Evolutionary conservation across 2,329 filamentous ascomycete genomes (phyloP).

Genomic region (Xylaria sp.): DNA sequence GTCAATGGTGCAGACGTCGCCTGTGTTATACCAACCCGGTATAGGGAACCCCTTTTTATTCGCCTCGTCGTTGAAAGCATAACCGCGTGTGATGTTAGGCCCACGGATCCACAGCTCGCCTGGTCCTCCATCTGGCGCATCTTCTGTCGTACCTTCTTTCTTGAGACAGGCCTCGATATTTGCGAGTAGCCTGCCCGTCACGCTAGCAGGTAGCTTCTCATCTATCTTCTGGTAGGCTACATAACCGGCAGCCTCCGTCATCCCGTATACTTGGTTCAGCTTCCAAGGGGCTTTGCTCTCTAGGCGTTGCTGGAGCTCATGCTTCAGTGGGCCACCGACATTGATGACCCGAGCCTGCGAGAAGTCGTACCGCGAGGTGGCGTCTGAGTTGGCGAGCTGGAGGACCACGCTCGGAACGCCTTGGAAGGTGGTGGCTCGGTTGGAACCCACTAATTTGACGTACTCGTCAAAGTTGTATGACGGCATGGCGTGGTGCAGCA

Average conservation of each 20-base stretch:
- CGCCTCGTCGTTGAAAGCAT: slow-evolving; percentile 55
- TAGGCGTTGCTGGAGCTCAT: slow-evolving; percentile 50
- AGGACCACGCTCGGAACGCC: slow-evolving; percentile 55
- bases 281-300: slow-evolving; percentile 51
- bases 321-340: slow-evolving; percentile 53
- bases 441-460: slow-evolving; percentile 50
- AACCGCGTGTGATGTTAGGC: slow-evolving; percentile 57
- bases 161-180: slow-evolving; percentile 55
- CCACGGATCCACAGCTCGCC: slow-evolving; percentile 59
- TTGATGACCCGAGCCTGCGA: slow-evolving; percentile 52
- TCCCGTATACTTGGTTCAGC: slow-evolving; percentile 57
- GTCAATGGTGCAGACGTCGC: slow-evolving; percentile 57
- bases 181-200: slow-evolving; percentile 53
- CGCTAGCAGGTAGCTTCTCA: slow-evolving; percentile 50
- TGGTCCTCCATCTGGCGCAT: slow-evolving; percentile 51
- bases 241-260: slow-evolving; percentile 59
- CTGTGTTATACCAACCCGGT: slow-evolving; percentile 58
- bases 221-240: slow-evolving; percentile 54
- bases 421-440: slow-evolving; percentile 54
- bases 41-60: slow-evolving; percentile 53
- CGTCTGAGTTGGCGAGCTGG: slow-evolving; percentile 52
- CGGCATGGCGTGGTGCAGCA: slow-evolving; percentile 58
- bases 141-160: slow-evolving; percentile 52
- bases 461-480: slow-evolving; percentile 53
- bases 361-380: slow-evolving; percentile 53